These are phyloP conservation scores for Senna tora DNA, from an alignment of 306 rosid species.

Conservation along the genomic window DNA sequence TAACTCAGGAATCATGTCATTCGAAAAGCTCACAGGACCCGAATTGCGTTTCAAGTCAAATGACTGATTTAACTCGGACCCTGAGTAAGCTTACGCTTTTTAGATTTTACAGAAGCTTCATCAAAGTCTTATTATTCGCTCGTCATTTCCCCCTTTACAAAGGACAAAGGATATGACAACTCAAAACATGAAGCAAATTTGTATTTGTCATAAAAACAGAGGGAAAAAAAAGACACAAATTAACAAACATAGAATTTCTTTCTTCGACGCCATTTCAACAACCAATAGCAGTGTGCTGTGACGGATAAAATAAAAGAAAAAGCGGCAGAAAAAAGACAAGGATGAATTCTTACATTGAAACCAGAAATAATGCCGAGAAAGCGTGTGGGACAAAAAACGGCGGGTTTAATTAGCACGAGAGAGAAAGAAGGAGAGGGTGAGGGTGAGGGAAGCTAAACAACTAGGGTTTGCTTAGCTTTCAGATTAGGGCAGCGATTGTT, in stretches of 20 bases:
- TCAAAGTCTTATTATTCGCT: background rate
- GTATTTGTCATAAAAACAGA: background rate
- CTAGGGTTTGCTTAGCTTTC: constrained; percentile 39
- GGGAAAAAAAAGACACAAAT: background rate
- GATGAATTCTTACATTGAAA: constrained; percentile 31
- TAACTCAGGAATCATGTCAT: background rate
- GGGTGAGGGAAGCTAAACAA: constrained; percentile 32
- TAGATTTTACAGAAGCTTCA: background rate
- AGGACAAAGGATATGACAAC: background rate
- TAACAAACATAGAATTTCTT: background rate
- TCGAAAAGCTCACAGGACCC: background rate
- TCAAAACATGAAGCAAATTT: background rate
- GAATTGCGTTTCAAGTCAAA: background rate
- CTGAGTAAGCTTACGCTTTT: background rate
- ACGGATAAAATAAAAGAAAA: background rate
- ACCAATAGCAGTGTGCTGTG: background rate
- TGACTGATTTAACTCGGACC: background rate
- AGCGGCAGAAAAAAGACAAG: background rate
- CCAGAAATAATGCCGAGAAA: constrained; percentile 1
- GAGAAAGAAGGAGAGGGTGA: constrained; percentile 44
- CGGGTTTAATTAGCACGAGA: constrained; percentile 24
- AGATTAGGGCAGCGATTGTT: constrained; percentile 12
- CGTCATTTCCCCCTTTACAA: background rate
- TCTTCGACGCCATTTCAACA: background rate
- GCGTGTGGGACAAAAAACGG: constrained; percentile 16